These are phyloP conservation scores for Porcisia hertigi DNA, from an alignment of 208 protist species.

Conservation along the genomic window DNA sequence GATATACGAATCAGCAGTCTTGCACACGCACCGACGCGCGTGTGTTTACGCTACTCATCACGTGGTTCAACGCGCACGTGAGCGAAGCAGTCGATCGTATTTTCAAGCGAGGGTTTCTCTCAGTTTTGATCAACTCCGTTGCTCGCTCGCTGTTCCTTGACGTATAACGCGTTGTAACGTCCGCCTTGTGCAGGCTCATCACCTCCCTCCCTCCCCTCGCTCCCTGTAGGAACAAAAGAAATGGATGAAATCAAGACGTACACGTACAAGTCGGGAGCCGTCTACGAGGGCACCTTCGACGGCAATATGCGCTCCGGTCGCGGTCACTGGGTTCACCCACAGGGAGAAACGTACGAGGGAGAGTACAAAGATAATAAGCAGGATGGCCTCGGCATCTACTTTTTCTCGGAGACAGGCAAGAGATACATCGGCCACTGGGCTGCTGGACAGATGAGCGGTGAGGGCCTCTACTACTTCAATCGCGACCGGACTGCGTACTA, in stretches of 20 bases:
- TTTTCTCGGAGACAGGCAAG: conserved; percentile 68
- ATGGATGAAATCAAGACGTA: conserved; percentile 65
- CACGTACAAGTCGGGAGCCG: conserved; percentile 86
- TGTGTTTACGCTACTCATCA: not conserved
- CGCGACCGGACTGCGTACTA: conserved; percentile 63
- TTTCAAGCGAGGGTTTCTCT: no score
- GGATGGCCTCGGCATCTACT: conserved; percentile 85
- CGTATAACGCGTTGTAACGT: no score
- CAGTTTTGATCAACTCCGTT: not conserved
- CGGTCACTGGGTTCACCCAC: conserved; percentile 77
- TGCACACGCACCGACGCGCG: not conserved
- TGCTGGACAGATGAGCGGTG: conserved; percentile 77
- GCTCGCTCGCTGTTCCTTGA: not conserved
- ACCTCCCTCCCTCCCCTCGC: not conserved
- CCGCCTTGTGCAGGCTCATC: not conserved
- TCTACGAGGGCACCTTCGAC: conserved; percentile 88
- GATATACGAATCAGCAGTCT: not conserved
- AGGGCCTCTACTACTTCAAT: conserved; percentile 87
- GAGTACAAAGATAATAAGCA: conserved; percentile 88
- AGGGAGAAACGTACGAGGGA: conserved; percentile 86
- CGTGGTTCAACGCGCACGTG: not conserved
- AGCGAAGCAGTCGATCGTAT: not conserved
- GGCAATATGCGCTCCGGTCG: conserved; percentile 73
- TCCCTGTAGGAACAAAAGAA: not conserved
- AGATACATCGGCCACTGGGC: conserved; percentile 85